Base-by-base conservation (phyloP, 768 basidiomycete genomes). In the Harrya chromipes region DNA sequence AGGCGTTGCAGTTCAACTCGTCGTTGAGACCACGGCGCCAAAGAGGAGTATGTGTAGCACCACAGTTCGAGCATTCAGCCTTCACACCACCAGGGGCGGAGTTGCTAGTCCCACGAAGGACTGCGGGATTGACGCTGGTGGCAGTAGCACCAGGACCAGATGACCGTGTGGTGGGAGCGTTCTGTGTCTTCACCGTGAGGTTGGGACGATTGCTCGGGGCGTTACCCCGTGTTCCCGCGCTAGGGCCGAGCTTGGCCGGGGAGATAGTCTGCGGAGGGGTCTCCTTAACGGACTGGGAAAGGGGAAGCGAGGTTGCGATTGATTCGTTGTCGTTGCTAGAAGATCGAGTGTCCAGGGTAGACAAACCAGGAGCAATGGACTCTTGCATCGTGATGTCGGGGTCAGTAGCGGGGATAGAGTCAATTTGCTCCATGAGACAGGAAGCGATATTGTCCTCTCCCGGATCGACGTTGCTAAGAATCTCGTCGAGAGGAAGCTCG, bases 1-100 rank as follows among this genome's bases (percentile, higher is more conserved):
- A 92, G 0, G 90, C 90, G 58, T 93, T 92, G 63, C 90, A 92
- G 58, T 93, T 93, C 49, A 93, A 67, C 70, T 93, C 90, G 55
- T 93, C 90, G 54, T 91, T 92, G 57, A 93, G 67, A 0, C 90
- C 90, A 2, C 90, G 78, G 16, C 90, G 75, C 90, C 90, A 93
- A 23, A 93, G 78, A 7, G 90, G 90, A 0, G 90, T 92, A 55
- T 90, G 89, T 0, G 89, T 92, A 4, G 90, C 90, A 19, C 90
- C 90, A 59, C 90, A 92, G 67, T 91, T 92, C 7, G 85, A 85
- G 61, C 90, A 92, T 58, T 91, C 90, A 6, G 87, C 87, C 71
- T 91, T 92, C 50, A 78, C 76, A 26, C 80, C 80, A 19, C 75
- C 78, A 5, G 78, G 79, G 1, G 79, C 77, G 23, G 76, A 70